These are phyloP conservation scores for Xylariaceae sp. DNA, from an alignment of 2,329 filamentous ascomycete species.

Conservation along the genomic window DNA sequence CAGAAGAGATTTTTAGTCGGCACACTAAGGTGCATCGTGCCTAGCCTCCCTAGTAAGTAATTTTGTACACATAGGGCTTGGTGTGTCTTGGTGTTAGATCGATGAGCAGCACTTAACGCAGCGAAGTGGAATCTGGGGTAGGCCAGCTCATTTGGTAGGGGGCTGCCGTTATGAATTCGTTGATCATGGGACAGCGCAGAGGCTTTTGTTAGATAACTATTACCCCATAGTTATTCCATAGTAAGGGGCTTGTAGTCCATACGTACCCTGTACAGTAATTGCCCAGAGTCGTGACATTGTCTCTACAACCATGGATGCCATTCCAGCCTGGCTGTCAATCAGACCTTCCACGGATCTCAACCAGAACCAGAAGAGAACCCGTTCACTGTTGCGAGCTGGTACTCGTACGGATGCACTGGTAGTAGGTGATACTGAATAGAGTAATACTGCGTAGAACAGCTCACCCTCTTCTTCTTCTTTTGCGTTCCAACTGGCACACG, in stretches of 20 bases:
- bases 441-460: neutral
- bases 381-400: neutral
- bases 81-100: neutral
- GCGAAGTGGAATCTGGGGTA: constrained; percentile 30
- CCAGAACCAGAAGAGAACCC: neutral
- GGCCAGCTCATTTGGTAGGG: constrained; percentile 26
- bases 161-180: neutral
- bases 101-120: constrained; percentile 25
- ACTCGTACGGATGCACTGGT: no score
- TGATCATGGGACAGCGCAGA: neutral
- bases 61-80: neutral
- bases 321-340: neutral
- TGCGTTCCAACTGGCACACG: no score
- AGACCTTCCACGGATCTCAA: neutral
- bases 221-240: constrained; percentile 28
- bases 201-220: constrained; percentile 30
- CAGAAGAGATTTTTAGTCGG: neutral
- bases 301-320: neutral
- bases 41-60: neutral
- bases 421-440: neutral
- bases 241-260: neutral
- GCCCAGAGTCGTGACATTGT: neutral
- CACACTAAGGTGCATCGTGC: neutral
- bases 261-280: neutral
- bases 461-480: no score